Evolutionary conservation across 371 early-diverging fungal genomes (phyloP).

Genomic region (Haplosporangium sp.): DNA sequence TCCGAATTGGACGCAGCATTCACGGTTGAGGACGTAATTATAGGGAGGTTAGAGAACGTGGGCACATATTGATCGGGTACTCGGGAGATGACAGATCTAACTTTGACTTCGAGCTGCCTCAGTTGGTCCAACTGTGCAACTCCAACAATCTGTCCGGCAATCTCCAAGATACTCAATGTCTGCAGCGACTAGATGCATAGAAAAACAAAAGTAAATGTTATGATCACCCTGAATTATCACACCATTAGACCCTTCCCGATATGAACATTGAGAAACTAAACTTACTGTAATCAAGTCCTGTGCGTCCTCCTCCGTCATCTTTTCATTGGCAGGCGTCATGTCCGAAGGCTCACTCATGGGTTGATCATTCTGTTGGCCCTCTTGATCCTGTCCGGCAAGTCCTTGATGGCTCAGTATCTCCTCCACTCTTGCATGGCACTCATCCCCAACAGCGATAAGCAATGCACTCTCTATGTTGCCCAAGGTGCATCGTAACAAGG

Average conservation of each 20-base stretch:
- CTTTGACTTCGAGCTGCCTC: conserved; percentile 6
- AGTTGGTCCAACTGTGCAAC: conserved; percentile 6
- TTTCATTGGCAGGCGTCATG: neutral
- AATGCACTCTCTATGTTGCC: conserved; percentile 6
- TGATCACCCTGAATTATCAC: neutral
- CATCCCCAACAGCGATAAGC: conserved; percentile 3
- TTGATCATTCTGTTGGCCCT: neutral
- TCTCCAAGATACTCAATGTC: conserved; percentile 21
- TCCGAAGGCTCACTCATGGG: neutral
- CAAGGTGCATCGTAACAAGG: conserved; percentile 10
- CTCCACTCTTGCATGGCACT: conserved; percentile 11
- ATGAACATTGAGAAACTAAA: neutral
- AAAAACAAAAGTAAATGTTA: neutral
- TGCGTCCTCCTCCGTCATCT: too few relatives aligned
- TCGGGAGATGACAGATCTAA: neutral
- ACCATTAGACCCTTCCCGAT: too few relatives aligned
- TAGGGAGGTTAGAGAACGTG: too few relatives aligned
- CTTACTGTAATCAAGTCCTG: conserved; percentile 29
- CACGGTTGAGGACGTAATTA: too few relatives aligned
- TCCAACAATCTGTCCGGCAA: neutral
- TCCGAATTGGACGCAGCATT: too few relatives aligned
- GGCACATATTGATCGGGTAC: too few relatives aligned
- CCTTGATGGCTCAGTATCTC: neutral
- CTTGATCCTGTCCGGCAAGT: neutral
- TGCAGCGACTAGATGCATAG: conserved; percentile 19